phyloP scores from a whole-genome alignment of 1,284 basidiomycete species.

The Rhodotorula sp. region DNA sequence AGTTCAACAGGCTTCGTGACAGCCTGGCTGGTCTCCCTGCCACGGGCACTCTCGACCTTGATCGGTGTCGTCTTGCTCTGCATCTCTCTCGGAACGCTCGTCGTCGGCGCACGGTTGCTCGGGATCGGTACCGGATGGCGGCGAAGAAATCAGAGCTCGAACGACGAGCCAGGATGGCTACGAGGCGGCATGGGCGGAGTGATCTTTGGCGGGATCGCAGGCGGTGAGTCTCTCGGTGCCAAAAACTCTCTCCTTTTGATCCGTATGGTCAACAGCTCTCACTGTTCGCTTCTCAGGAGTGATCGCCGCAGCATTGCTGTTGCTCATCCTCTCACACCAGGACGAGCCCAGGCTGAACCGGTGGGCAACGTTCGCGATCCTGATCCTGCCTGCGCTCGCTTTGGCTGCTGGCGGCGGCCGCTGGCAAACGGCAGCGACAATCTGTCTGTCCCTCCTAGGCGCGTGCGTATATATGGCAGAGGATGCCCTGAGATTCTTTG shows the following conservation, averaged over 20 bases:
- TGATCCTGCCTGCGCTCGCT: slow-evolving; percentile 1
- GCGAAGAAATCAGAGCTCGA: neutral
- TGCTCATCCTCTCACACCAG: slow-evolving; percentile 16
- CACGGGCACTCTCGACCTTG: slow-evolving; percentile 63
- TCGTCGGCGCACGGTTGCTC: slow-evolving; percentile 9
- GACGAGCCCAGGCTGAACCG: neutral
- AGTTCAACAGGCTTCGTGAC: slow-evolving; percentile 61
- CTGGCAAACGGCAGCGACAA: slow-evolving; percentile 6
- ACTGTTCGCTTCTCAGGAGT: neutral
- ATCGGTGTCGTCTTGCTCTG: slow-evolving; percentile 20
- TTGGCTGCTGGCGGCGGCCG: slow-evolving; percentile 10
- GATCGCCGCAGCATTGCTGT: neutral
- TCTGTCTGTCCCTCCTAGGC: neutral
- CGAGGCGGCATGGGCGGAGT: slow-evolving; percentile 25
- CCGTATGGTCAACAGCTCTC: neutral
- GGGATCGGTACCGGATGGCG: neutral
- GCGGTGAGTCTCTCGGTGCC: slow-evolving; percentile 6
- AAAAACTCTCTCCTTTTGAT: too few species aligned
- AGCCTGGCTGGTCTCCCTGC: slow-evolving; percentile 73
- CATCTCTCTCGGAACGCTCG: slow-evolving; percentile 10
- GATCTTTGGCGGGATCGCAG: neutral
- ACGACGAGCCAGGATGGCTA: slow-evolving; percentile 11
- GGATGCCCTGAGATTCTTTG: too few species aligned
- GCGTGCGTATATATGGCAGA: slow-evolving; percentile 1
- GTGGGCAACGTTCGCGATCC: slow-evolving; percentile 15